Percentiles rank a stretch among this genome's conserved stretches.
Conservation (phyloP, 225 moss, liverwort and hornwort genomes). For the Bryoerythrophyllum caledonicum region DNA sequence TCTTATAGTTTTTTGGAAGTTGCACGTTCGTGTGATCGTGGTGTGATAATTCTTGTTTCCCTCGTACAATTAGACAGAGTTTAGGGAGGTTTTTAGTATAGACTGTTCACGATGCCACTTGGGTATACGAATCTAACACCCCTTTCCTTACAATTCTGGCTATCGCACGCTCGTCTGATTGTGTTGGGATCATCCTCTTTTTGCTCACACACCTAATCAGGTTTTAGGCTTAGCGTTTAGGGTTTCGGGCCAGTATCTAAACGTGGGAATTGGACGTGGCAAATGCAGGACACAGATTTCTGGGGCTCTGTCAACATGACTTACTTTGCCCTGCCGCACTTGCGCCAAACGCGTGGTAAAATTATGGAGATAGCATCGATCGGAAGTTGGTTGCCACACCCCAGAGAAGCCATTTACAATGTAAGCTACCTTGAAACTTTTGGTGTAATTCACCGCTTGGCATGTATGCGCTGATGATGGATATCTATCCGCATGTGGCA, state of each 20-base stretch:
- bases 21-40: background rate
- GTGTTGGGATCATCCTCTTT: background rate
- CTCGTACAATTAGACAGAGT: too few species aligned
- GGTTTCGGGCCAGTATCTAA: too few species aligned
- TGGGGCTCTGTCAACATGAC: slow-evolving; percentile 35
- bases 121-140: slow-evolving; percentile 18
- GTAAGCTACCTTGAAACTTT: slow-evolving; percentile 11
- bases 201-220: background rate
- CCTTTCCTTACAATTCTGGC: too few species aligned
- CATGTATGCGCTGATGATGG: background rate
- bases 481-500: slow-evolving; percentile 8
- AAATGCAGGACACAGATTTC: slow-evolving; percentile 29
- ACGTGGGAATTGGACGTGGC: background rate
- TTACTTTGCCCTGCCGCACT: slow-evolving; percentile 19
- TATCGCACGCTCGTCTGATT: background rate
- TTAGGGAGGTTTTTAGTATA: too few species aligned
- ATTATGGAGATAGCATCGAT: slow-evolving; percentile 28
- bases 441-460: background rate
- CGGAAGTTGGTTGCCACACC: slow-evolving; percentile 27
- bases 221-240: too few species aligned
- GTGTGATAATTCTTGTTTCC: too few species aligned
- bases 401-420: slow-evolving; percentile 32
- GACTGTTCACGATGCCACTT: background rate
- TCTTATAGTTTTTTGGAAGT: too few species aligned
- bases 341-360: slow-evolving; percentile 17